phyloP scores from a whole-genome alignment of 2,329 filamentous ascomycete species.

The Sporothrix pallida region DNA sequence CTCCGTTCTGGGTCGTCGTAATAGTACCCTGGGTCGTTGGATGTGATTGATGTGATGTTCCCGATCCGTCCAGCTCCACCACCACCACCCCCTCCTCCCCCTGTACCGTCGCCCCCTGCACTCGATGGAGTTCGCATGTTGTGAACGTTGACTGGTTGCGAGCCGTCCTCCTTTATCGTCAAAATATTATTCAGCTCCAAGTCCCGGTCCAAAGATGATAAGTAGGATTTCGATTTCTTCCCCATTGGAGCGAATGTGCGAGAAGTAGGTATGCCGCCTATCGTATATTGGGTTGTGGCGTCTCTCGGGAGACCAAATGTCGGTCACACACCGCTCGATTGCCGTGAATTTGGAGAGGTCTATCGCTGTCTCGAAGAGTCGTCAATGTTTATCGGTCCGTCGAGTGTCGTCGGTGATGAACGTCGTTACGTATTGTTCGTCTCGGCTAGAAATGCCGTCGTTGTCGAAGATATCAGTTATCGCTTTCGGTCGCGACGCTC shows the following conservation, averaged over 20 bases:
- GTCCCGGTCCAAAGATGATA: conserved; percentile 38
- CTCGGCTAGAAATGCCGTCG: not conserved
- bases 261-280: not conserved
- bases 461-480: not conserved
- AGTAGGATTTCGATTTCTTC: conserved; percentile 32
- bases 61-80: conserved; percentile 5
- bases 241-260: conserved; percentile 26
- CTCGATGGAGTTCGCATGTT: conserved; percentile 33
- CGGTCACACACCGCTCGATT: conserved; percentile 9
- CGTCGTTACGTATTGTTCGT: not conserved
- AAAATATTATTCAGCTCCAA: conserved; percentile 39
- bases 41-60: not conserved
- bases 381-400: no score
- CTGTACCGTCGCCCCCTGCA: conserved; percentile 4
- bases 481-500: not conserved
- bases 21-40: conserved; percentile 31
- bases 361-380: no score
- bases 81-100: not conserved
- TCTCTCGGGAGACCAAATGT: not conserved
- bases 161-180: conserved; percentile 39
- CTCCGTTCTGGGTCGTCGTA: conserved; percentile 37
- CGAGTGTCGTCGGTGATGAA: not conserved
- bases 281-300: not conserved
- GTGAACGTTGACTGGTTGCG: conserved; percentile 36
- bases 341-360: not conserved